These are phyloP conservation scores for Eleusine indica DNA, from an alignment of 176 grass and related monocot species.

Conservation along the genomic window DNA sequence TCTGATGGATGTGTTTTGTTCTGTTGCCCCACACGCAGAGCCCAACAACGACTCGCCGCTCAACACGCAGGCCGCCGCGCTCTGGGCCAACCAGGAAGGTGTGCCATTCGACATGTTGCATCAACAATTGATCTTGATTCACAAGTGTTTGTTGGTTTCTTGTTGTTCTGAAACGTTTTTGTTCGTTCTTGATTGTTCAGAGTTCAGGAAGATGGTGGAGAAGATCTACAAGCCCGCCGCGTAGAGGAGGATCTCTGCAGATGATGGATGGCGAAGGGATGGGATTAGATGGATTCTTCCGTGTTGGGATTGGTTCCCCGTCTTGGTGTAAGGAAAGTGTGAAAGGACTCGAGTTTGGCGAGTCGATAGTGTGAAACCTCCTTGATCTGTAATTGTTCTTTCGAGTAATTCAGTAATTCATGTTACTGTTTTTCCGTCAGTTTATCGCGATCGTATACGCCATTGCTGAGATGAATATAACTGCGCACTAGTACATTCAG, in stretches of 20 bases:
- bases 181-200: slow-evolving; percentile 37
- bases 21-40: slow-evolving; percentile 44
- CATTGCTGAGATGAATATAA: not conserved
- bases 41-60: slow-evolving; percentile 97
- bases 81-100: slow-evolving; percentile 95
- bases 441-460: not conserved
- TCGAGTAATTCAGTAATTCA: not conserved
- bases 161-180: slow-evolving; percentile 19
- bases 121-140: not conserved
- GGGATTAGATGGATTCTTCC: slow-evolving; percentile 1
- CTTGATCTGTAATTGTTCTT: slow-evolving; percentile 17
- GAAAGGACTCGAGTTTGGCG: not conserved
- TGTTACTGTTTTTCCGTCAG: not conserved
- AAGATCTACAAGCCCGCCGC: slow-evolving; percentile 71
- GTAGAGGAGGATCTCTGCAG: slow-evolving; percentile 7
- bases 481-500: not conserved
- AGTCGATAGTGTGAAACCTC: not conserved
- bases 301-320: not conserved
- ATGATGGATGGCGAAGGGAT: not conserved
- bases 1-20: not conserved
- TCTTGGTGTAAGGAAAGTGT: not conserved
- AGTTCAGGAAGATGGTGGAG: slow-evolving; percentile 97
- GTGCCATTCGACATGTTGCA: not conserved
- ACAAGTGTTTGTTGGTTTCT: not conserved
- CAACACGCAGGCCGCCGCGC: slow-evolving; percentile 81